A percentile compares a stretch with the other conserved stretches of the same genome.
Conservation (phyloP, 176 grass and related monocot species). For the Saccharum spontaneum region DNA sequence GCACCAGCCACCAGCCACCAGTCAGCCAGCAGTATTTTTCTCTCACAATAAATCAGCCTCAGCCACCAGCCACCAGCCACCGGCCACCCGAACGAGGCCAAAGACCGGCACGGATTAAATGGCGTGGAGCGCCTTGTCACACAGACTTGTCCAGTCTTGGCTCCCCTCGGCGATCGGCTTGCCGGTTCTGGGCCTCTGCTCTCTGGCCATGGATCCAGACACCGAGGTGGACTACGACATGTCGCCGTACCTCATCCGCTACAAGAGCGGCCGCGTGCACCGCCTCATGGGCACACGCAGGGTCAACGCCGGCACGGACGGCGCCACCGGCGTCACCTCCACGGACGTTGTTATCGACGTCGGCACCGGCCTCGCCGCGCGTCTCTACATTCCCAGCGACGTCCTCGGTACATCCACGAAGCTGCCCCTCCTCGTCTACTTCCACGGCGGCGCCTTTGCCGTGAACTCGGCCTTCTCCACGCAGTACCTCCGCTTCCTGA, state of each 20-base stretch:
- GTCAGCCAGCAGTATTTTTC: too few relatives aligned
- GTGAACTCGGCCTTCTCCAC: slow-evolving; percentile 43
- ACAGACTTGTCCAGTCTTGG: too few relatives aligned
- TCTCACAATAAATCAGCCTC: too few relatives aligned
- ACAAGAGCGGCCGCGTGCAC: slow-evolving; percentile 55
- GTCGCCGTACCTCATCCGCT: slow-evolving; percentile 53
- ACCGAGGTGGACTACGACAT: slow-evolving; percentile 59
- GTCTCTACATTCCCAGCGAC: slow-evolving; percentile 36
- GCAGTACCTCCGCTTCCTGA: slow-evolving; percentile 25
- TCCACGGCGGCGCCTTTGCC: slow-evolving; percentile 52
- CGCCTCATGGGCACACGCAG: slow-evolving; percentile 29
- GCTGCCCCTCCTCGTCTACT: slow-evolving; percentile 55
- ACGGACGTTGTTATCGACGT: slow-evolving; percentile 46
- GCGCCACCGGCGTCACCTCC: slow-evolving; percentile 38
- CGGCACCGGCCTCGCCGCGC: slow-evolving; percentile 16
- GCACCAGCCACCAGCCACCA: too few relatives aligned
- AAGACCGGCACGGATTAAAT: background rate
- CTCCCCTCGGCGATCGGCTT: background rate
- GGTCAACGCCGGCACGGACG: slow-evolving; percentile 31
- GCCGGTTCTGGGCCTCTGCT: background rate
- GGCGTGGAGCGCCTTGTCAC: too few relatives aligned
- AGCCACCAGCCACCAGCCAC: too few relatives aligned
- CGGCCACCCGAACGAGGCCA: too few relatives aligned
- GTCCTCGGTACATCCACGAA: background rate
- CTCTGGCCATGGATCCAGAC: slow-evolving; percentile 40